These are phyloP conservation scores for Yarrowia sp. DNA, from an alignment of 805 yeast genomes.

Conservation along the genomic window DNA sequence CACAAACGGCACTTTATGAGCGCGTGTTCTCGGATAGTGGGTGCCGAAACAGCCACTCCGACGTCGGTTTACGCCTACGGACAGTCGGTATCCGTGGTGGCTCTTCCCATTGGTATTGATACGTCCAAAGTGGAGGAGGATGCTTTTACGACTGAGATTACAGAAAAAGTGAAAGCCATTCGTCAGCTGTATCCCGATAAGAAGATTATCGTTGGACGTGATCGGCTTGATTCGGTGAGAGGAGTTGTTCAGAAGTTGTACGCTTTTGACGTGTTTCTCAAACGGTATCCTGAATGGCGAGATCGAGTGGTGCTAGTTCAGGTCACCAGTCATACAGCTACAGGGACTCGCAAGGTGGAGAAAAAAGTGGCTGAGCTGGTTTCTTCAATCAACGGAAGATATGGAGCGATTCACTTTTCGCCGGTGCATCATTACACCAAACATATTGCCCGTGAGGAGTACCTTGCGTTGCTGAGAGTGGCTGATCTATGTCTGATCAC, in stretches of 20 bases:
- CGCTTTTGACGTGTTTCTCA: conserved; percentile 84
- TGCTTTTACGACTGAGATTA: conserved; percentile 45
- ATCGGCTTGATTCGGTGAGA: conserved; percentile 83
- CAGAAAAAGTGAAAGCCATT: conserved; percentile 61
- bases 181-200: conserved; percentile 45
- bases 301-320: conserved; percentile 85
- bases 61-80: conserved; percentile 69
- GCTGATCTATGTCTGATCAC: conserved; percentile 91
- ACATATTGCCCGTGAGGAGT: conserved; percentile 83
- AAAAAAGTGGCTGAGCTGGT: conserved; percentile 81
- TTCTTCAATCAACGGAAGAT: conserved; percentile 76
- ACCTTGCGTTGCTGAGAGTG: conserved; percentile 77
- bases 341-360: conserved; percentile 63
- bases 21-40: conserved; percentile 83
- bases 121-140: conserved; percentile 64
- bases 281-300: conserved; percentile 90
- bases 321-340: conserved; percentile 71
- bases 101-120: conserved; percentile 89
- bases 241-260: conserved; percentile 92
- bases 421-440: conserved; percentile 94
- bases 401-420: conserved; percentile 74
- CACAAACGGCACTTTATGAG: conserved; percentile 89
- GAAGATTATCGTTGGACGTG: conserved; percentile 89
- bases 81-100: conserved; percentile 64
- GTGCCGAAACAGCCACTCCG: conserved; percentile 55